Evolutionary conservation across 139 green algal species (phyloP).

Genomic region (Mychonastes homosphaera): DNA sequence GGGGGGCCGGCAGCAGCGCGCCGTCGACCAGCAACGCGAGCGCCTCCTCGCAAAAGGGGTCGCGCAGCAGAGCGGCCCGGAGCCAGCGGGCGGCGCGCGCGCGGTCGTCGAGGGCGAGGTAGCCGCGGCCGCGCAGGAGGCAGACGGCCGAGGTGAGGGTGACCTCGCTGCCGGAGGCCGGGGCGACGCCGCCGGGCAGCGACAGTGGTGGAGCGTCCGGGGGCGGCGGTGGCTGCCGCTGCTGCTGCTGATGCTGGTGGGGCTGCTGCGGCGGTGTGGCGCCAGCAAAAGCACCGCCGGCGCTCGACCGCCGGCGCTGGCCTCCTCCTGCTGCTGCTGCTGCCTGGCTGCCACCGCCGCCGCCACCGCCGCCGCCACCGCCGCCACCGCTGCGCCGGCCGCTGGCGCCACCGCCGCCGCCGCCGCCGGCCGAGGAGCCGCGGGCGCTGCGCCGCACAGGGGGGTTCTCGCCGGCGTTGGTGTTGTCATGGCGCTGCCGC

Average conservation of each 20-base stretch:
- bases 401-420: not conserved
- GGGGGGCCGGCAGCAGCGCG: conserved; percentile 72
- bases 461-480: no score
- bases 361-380: no score
- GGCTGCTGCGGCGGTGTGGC: conserved; percentile 1
- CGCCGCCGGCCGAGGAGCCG: not conserved
- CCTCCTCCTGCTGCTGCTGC: no score
- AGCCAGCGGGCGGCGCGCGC: conserved; percentile 43
- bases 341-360: no score
- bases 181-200: conserved; percentile 10
- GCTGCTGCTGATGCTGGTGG: no score
- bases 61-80: conserved; percentile 47
- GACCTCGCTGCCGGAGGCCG: conserved; percentile 20
- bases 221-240: no score
- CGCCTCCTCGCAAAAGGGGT: conserved; percentile 91
- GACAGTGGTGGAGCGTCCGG: no score
- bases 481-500: no score
- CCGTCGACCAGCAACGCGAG: conserved; percentile 73
- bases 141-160: conserved; percentile 43
- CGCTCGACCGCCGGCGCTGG: no score
- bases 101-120: conserved; percentile 77
- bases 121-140: conserved; percentile 64
- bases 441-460: no score
- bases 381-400: no score
- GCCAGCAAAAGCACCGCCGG: no score